Evolutionary conservation across 73 alveolate genomes (phyloP), one percentile per base, ranked within the genome.

Genomic region (Durusdinium trenchii): DNA sequence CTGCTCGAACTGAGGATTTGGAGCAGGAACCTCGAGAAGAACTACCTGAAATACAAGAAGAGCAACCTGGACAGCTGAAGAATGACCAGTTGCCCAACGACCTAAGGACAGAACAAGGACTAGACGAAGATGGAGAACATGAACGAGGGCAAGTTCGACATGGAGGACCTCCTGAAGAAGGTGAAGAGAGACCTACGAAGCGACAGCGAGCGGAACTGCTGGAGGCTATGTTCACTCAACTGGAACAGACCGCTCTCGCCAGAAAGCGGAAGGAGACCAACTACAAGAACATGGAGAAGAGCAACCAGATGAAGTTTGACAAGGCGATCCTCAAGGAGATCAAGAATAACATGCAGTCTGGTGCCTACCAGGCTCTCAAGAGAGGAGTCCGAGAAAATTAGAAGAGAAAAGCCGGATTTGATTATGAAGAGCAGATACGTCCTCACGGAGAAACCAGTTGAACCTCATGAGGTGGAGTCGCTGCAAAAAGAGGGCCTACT

Each of bases 141-240:
- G 42, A 69, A 3, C 47, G 84, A 71, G 82, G 82, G 6, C 84
- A 71, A 71, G 84, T 71, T 71, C 84, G 84, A 71, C n/a, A 71
- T 3, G 51, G 36, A 71, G 84, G 40, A 36, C 46, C 2, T 2
- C 43, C n/a, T 23, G 42, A 9, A 10, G 75, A 1, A 14, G n/a
- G 1, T 28, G 47, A 12, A 47, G 92, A 43, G 2, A 14, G 71
- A 1, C 92, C 92, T 0, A 32, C 48, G 10, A 82, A 45, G 48
- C 18, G 71, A 0, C 38, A 50, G 0, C 69, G 92, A 14, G 35
- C 67, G 0, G 71, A 43, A 0, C 67, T 82, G 71, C 28, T 82
- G 43, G 92, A 82, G 47, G 35, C 35, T 35, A 0, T 40, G 9
- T 40, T 38, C 51, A 75, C 52, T 0, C 57, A 36, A 36, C 57